phyloP scores from a whole-genome alignment of 495 filamentous ascomycete species.

The Hyaloscypha bicolor region DNA sequence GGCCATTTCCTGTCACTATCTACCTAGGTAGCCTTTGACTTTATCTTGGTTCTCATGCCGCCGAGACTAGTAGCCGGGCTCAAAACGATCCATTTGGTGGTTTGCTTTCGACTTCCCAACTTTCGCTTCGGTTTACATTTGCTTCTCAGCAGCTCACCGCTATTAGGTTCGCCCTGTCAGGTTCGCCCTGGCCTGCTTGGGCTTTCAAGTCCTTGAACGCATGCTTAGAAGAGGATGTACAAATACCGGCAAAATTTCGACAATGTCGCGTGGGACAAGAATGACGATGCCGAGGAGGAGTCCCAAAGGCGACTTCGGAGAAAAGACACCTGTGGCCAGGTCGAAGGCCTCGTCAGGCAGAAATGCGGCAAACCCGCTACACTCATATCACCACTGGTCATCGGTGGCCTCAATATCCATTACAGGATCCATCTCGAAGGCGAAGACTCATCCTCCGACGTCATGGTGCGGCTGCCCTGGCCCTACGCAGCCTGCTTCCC shows the following conservation, averaged over 20 bases:
- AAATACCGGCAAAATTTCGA: conserved; percentile 23
- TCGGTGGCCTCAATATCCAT: conserved; percentile 32
- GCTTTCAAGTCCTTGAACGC: too few relatives aligned
- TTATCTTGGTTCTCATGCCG: too few relatives aligned
- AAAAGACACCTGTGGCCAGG: not conserved
- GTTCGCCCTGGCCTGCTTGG: too few relatives aligned
- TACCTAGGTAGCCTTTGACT: too few relatives aligned
- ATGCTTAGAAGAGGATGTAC: too few relatives aligned
- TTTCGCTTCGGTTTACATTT: too few relatives aligned
- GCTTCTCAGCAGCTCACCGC: too few relatives aligned
- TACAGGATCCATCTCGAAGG: conserved; percentile 23
- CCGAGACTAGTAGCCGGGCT: too few relatives aligned
- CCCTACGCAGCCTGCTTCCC: conserved; percentile 31
- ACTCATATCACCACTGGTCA: conserved; percentile 24
- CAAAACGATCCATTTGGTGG: too few relatives aligned
- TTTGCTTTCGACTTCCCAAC: too few relatives aligned
- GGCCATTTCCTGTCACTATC: too few relatives aligned
- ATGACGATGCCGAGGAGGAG: conserved; percentile 34
- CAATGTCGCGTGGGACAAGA: conserved; percentile 37
- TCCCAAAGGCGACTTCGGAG: conserved; percentile 26
- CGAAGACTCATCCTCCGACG: conserved; percentile 3
- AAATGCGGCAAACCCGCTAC: conserved; percentile 27
- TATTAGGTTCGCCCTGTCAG: too few relatives aligned
- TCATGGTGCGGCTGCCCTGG: conserved; percentile 18
- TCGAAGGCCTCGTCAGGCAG: conserved; percentile 19